These are phyloP conservation scores for Passalora sequoiae DNA, from an alignment of 2,329 filamentous ascomycete species.

Conservation along the genomic window DNA sequence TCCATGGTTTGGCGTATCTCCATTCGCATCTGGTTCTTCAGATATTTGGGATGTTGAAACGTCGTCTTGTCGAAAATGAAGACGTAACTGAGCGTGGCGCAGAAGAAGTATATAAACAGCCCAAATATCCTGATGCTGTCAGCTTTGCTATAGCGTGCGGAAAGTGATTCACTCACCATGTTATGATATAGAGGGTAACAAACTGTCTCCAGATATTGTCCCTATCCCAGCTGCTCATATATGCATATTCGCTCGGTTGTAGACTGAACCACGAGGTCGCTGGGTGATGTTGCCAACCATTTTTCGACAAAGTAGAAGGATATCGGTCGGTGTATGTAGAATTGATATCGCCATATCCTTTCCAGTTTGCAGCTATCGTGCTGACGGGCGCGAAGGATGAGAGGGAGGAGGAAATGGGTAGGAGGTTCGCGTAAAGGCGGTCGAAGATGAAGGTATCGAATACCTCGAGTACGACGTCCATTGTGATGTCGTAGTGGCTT, in stretches of 20 bases:
- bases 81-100: constrained; percentile 75
- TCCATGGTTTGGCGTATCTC: constrained; percentile 77
- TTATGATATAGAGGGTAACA: constrained; percentile 73
- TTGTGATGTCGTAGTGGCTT: no score
- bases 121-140: constrained; percentile 71
- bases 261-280: constrained; percentile 65
- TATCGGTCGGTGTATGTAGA: constrained; percentile 38
- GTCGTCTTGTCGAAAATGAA: constrained; percentile 90
- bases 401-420: constrained; percentile 55
- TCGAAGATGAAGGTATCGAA: constrained; percentile 79
- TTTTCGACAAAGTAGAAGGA: constrained; percentile 4
- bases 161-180: constrained; percentile 58
- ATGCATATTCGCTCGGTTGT: constrained; percentile 69
- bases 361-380: constrained; percentile 46
- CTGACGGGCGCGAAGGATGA: constrained; percentile 49
- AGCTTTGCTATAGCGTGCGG: neutral
- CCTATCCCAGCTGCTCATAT: constrained; percentile 68
- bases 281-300: constrained; percentile 59
- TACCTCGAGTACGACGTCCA: constrained; percentile 89
- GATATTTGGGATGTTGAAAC: constrained; percentile 84
- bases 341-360: constrained; percentile 41
- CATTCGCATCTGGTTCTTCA: constrained; percentile 83
- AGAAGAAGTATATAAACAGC: constrained; percentile 75
- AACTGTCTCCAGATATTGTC: constrained; percentile 73
- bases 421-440: constrained; percentile 64